A percentile compares a stretch with the other conserved stretches of the same genome.
Conservation (phyloP, 768 basidiomycete genomes). For the Phaeotremella fagi region DNA sequence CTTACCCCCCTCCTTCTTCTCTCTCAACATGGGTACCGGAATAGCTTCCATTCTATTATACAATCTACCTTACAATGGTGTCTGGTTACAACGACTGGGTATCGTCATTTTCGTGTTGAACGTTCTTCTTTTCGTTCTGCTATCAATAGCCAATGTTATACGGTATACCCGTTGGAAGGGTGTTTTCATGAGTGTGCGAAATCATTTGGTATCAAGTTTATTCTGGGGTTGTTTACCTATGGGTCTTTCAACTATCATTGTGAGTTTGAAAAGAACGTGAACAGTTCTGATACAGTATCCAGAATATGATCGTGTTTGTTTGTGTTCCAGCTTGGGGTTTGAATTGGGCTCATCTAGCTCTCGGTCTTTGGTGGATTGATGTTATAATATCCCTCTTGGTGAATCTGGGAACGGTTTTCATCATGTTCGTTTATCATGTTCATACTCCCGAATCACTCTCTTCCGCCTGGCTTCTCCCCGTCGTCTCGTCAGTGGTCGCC, state of each 20-base stretch:
- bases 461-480: conserved; percentile 67
- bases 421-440: conserved; percentile 57
- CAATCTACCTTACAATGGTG: conserved; percentile 44
- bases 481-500: conserved; percentile 67
- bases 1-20: conserved; percentile 17
- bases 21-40: conserved; percentile 44
- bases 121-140: conserved; percentile 34
- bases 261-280: conserved; percentile 7
- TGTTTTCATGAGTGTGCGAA: conserved; percentile 23
- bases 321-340: conserved; percentile 35
- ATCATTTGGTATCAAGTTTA: conserved; percentile 35
- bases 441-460: conserved; percentile 60
- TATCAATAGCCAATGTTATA: conserved; percentile 15
- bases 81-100: conserved; percentile 32
- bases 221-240: conserved; percentile 45
- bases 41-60: conserved; percentile 45
- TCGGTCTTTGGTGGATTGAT: conserved; percentile 69
- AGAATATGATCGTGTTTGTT: conserved; percentile 45
- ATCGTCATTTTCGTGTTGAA: conserved; percentile 41
- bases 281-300: neutral
- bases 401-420: conserved; percentile 60
- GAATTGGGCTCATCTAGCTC: conserved; percentile 43
- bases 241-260: conserved; percentile 45
- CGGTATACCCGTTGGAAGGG: conserved; percentile 43
- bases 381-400: conserved; percentile 57